These are phyloP conservation scores for Thermothielavioides terrestris DNA, from an alignment of 495 filamentous ascomycete genomes.

Conservation along the genomic window DNA sequence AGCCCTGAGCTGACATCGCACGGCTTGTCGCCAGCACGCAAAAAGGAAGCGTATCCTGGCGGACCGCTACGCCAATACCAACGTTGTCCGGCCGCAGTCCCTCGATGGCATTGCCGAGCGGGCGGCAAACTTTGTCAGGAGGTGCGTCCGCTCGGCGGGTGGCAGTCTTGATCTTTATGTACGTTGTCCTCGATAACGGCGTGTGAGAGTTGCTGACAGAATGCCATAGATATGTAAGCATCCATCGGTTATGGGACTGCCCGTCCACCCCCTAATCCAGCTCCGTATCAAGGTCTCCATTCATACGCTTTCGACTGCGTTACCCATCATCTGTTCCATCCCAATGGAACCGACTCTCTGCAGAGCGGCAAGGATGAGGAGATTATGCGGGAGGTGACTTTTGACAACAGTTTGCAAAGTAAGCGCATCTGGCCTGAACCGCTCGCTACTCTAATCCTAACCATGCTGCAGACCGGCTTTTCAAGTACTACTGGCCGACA, in stretches of 20 bases:
- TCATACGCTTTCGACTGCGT: slow-evolving; percentile 60
- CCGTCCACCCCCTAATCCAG: neutral
- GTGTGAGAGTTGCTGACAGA: neutral
- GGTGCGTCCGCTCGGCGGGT: slow-evolving; percentile 35
- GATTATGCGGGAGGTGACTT: slow-evolving; percentile 57
- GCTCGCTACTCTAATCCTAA: neutral
- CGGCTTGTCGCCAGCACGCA: slow-evolving; percentile 37
- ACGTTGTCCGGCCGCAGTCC: slow-evolving; percentile 45
- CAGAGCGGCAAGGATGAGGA: slow-evolving; percentile 40
- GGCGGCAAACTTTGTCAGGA: slow-evolving; percentile 42
- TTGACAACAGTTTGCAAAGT: slow-evolving; percentile 58
- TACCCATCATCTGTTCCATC: slow-evolving; percentile 57
- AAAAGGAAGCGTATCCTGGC: slow-evolving; percentile 52
- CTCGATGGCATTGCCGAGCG: slow-evolving; percentile 47
- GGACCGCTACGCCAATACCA: slow-evolving; percentile 58
- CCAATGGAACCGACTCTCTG: slow-evolving; percentile 50
- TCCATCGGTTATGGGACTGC: neutral
- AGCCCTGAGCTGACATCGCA: too few relatives aligned
- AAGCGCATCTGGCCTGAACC: slow-evolving; percentile 11
- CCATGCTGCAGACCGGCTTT: slow-evolving; percentile 32
- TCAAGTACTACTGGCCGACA: slow-evolving; percentile 32
- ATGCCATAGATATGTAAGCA: slow-evolving; percentile 16
- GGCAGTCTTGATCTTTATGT: slow-evolving; percentile 51
- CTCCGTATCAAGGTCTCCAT: slow-evolving; percentile 31
- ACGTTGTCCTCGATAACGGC: slow-evolving; percentile 10